Evolutionary conservation across 352 stramenopile species (phyloP).

Genomic region (Phytophthora megakarya): DNA sequence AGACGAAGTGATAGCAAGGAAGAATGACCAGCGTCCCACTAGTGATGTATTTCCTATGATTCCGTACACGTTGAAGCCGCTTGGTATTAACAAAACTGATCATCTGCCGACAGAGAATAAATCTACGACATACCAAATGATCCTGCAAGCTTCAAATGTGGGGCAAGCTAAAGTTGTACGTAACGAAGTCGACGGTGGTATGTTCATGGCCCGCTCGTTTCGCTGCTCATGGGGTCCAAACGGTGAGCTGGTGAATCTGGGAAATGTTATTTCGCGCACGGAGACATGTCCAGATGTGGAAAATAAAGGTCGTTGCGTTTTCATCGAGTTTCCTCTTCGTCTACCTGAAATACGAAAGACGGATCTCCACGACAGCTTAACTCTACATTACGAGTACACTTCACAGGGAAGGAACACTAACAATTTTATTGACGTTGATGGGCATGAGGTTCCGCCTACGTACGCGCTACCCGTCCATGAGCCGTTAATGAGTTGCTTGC

Average conservation of each 20-base stretch:
- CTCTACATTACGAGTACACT: conserved; percentile 63
- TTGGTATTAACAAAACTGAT: conserved; percentile 32
- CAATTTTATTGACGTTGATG: conserved; percentile 36
- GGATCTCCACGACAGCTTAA: conserved; percentile 56
- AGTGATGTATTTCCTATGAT: conserved; percentile 47
- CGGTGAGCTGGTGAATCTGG: conserved; percentile 71
- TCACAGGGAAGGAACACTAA: conserved; percentile 32
- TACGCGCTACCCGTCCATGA: conserved; percentile 59
- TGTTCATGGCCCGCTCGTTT: conserved; percentile 85
- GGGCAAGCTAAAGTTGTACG: conserved; percentile 37
- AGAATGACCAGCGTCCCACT: conserved; percentile 32
- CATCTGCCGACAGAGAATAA: conserved; percentile 39
- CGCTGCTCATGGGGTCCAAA: conserved; percentile 83
- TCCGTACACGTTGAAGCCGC: conserved; percentile 36
- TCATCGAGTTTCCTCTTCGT: conserved; percentile 60
- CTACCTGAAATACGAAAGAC: conserved; percentile 41
- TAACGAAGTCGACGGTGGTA: conserved; percentile 62
- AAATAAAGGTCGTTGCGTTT: conserved; percentile 34
- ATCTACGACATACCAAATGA: conserved; percentile 76
- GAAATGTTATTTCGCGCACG: conserved; percentile 41
- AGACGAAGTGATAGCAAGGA: conserved; percentile 18
- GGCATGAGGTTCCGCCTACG: conserved; percentile 35
- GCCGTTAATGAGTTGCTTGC: conserved; percentile 57
- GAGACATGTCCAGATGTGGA: conserved; percentile 27
- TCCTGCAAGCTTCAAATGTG: conserved; percentile 50